These are phyloP conservation scores for Verticillium klebahnii DNA, from an alignment of 2,329 filamentous ascomycete genomes.

Conservation along the genomic window DNA sequence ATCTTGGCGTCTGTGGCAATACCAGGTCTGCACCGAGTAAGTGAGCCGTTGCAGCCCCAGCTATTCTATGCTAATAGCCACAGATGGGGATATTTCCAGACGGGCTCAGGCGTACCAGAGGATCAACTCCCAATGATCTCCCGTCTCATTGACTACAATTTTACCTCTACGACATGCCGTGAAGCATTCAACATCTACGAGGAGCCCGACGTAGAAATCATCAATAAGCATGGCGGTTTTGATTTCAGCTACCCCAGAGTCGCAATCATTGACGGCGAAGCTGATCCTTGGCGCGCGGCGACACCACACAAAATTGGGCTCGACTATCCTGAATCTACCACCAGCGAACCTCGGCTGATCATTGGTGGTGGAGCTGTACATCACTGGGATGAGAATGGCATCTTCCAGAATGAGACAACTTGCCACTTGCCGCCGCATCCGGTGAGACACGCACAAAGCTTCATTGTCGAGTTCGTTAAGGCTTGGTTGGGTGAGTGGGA, in stretches of 20 bases:
- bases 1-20: slow-evolving; percentile 40
- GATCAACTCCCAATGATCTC: slow-evolving; percentile 66
- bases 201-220: slow-evolving; percentile 56
- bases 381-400: slow-evolving; percentile 73
- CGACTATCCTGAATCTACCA: slow-evolving; percentile 51
- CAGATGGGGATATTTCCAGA: slow-evolving; percentile 75
- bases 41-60: slow-evolving; percentile 8
- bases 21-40: slow-evolving; percentile 52
- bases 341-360: slow-evolving; percentile 65
- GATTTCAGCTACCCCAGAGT: slow-evolving; percentile 69
- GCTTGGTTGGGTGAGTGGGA: slow-evolving; percentile 63
- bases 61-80: neutral
- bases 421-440: slow-evolving; percentile 51
- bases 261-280: slow-evolving; percentile 71
- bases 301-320: slow-evolving; percentile 65
- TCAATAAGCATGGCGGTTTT: slow-evolving; percentile 76
- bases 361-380: slow-evolving; percentile 67
- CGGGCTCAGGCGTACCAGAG: slow-evolving; percentile 63
- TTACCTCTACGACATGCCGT: slow-evolving; percentile 57
- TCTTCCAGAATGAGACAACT: slow-evolving; percentile 60
- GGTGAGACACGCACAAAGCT: slow-evolving; percentile 53
- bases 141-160: slow-evolving; percentile 61
- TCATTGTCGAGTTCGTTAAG: slow-evolving; percentile 57
- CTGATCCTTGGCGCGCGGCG: slow-evolving; percentile 75
- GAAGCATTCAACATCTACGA: slow-evolving; percentile 65